Conservation (phyloP, 805 yeast species). For the Clavispora phyllophila region DNA sequence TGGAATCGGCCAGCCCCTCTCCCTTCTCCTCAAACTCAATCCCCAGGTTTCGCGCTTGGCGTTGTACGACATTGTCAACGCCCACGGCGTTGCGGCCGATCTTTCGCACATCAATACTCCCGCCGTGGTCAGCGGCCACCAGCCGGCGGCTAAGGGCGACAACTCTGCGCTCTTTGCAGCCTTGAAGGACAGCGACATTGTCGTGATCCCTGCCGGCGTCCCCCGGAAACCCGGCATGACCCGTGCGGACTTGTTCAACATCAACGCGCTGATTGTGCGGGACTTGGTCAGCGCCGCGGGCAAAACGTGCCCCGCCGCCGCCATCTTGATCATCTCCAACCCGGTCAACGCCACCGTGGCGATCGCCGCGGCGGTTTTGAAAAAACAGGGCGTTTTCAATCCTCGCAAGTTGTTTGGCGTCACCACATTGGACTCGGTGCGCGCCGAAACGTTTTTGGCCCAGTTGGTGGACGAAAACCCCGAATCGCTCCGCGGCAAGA, state of each 20-base stretch:
- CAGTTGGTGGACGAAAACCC: conserved; percentile 31
- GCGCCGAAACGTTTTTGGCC: conserved; percentile 44
- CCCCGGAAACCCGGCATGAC: conserved; percentile 49
- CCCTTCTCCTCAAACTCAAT: conserved; percentile 38
- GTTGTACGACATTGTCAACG: conserved; percentile 41
- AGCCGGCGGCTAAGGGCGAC: conserved; percentile 36
- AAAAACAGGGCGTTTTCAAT: conserved; percentile 42
- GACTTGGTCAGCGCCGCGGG: conserved; percentile 40
- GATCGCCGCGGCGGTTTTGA: conserved; percentile 45
- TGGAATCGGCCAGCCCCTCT: conserved; percentile 45
- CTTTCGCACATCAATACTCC: conserved; percentile 39
- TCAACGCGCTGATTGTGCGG: conserved; percentile 41
- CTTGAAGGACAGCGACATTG: conserved; percentile 34
- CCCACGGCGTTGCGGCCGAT: conserved; percentile 44
- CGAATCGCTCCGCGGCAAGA: conserved; percentile 29
- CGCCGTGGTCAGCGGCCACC: conserved; percentile 37
- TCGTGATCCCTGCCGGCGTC: conserved; percentile 44
- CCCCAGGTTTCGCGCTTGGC: conserved; percentile 35
- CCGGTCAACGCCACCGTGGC: conserved; percentile 46
- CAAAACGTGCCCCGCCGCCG: conserved; percentile 35
- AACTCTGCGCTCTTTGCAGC: conserved; percentile 32
- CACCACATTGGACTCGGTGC: conserved; percentile 41
- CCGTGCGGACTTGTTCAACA: conserved; percentile 43
- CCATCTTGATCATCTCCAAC: conserved; percentile 42
- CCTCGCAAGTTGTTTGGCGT: conserved; percentile 43